Evolutionary conservation across 108 stramenopile genomes (phyloP), one percentile per base, ranked within the genome.

Genomic region (Skeletonema menzelii): DNA sequence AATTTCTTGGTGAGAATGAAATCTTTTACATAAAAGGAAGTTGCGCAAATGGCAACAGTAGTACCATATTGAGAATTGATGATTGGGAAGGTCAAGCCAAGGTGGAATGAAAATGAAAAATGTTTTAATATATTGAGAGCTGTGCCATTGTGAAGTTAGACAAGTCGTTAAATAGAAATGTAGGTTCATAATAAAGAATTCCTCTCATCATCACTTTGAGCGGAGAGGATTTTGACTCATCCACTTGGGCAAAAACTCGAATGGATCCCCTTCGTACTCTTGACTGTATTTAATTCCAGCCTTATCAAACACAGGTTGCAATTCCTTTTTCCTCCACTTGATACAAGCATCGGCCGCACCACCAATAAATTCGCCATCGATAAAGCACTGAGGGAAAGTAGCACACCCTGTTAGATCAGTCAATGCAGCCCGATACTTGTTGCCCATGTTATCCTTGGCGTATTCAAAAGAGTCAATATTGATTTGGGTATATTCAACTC

Each of bases 271-370:
- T 15, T 65, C 63, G 38, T 84, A 84, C 19, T 34, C 59, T 31
- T 72, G 70, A 12, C 63, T 73, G 27, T 61, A 27, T 20, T 74
- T 73, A 20, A 77, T 27, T 5, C 63, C 72, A 26, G 81, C 81
- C 63, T 77, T 49, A 34, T 82, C 58, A n/a, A 82, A 73, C 17
- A 72, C 19, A 14, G 75, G 49, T 38, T 82, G 81, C 10, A 85
- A 63, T 28, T 85, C 77, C 8, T 63, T 71, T 44, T 73, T 78
- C 70, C 82, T 85, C 84, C 84, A 85, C 63, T 77, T 78, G 40
- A 82, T 82, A 60, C 80, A 82, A n/a, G 87, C 82, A 56, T 85
- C 88, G 69, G 86, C 88, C 58, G 89, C 89, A 30, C 94, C 94
- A 59, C 94, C 94, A 34, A 95, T 67, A 62, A 83, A 82, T 34